Conservation (phyloP, 257 asterid genomes). For the Solanum lycopersicoides region DNA sequence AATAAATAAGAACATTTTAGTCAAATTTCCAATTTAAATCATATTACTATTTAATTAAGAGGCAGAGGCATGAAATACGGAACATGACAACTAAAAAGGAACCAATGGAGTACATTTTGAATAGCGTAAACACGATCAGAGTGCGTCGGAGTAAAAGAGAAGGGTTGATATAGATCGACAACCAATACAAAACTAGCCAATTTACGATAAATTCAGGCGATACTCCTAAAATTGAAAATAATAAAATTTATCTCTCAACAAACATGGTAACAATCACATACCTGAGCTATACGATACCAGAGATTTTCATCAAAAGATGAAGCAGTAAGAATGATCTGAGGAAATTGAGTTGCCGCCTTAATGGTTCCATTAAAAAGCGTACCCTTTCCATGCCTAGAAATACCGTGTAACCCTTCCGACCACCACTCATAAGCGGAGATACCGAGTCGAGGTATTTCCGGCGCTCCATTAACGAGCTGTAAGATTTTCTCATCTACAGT, state of each 20-base stretch:
- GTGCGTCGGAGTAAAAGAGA: no score
- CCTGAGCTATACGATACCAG: slow-evolving; percentile 29
- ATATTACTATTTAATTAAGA: no score
- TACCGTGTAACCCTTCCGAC: slow-evolving; percentile 74
- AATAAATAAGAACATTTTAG: no score
- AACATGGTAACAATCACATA: background rate
- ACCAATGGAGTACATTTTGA: background rate
- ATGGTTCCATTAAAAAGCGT: slow-evolving; percentile 32
- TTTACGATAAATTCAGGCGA: background rate
- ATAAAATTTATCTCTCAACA: background rate
- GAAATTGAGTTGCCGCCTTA: slow-evolving; percentile 51
- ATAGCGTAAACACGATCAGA: background rate
- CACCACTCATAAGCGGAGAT: slow-evolving; percentile 73
- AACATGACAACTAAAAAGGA: background rate
- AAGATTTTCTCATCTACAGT: slow-evolving; percentile 54
- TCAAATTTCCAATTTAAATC: no score
- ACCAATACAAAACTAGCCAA: background rate
- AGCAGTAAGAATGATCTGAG: slow-evolving; percentile 33
- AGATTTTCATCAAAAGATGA: slow-evolving; percentile 20
- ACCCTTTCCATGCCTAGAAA: slow-evolving; percentile 49
- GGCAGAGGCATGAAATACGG: background rate
- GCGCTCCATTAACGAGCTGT: slow-evolving; percentile 47
- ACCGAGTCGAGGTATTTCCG: slow-evolving; percentile 51
- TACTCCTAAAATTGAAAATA: no score
- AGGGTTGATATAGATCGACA: background rate